These are phyloP conservation scores for Nakaseomyces kungkrabaensis DNA, from an alignment of 1,139 yeast species.

Conservation along the genomic window DNA sequence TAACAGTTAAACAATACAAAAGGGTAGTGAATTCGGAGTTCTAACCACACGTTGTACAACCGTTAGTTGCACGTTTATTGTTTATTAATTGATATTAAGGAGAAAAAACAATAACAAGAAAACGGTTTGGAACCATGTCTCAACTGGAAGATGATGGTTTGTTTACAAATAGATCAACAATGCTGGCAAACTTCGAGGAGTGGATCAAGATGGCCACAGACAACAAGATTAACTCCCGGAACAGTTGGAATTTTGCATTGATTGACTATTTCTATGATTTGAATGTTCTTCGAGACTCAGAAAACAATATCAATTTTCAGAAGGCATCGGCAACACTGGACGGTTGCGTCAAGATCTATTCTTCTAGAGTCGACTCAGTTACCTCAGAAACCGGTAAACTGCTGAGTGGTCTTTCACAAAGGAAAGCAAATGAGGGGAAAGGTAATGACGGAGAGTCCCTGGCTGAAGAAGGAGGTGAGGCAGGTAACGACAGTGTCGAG, in stretches of 20 bases:
- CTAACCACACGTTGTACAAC: no score
- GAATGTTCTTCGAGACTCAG: conserved; percentile 27
- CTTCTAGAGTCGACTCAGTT: conserved; percentile 83
- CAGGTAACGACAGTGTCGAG: conserved; percentile 27
- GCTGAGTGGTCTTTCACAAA: conserved; percentile 53
- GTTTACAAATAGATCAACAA: conserved; percentile 31
- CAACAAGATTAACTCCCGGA: conserved; percentile 60
- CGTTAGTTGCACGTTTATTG: no score
- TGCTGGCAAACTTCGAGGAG: conserved; percentile 71
- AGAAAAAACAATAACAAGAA: no score
- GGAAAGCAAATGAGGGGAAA: conserved; percentile 6
- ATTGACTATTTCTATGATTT: conserved; percentile 61
- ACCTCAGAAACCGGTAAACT: conserved; percentile 84
- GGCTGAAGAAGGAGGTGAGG: conserved; percentile 30
- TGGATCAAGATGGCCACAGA: conserved; percentile 89
- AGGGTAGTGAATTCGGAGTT: no score
- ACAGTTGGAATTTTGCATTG: conserved; percentile 74
- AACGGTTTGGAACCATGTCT: not conserved
- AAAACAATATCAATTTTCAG: conserved; percentile 38
- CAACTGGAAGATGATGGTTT: conserved; percentile 15
- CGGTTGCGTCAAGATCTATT: conserved; percentile 78
- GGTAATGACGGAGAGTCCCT: conserved; percentile 18
- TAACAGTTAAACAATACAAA: no score
- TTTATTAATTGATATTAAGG: no score
- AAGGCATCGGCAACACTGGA: conserved; percentile 72